Evolutionary conservation across 495 filamentous ascomycete genomes (phyloP).

Genomic region (Staphylotrichum longicolle): DNA sequence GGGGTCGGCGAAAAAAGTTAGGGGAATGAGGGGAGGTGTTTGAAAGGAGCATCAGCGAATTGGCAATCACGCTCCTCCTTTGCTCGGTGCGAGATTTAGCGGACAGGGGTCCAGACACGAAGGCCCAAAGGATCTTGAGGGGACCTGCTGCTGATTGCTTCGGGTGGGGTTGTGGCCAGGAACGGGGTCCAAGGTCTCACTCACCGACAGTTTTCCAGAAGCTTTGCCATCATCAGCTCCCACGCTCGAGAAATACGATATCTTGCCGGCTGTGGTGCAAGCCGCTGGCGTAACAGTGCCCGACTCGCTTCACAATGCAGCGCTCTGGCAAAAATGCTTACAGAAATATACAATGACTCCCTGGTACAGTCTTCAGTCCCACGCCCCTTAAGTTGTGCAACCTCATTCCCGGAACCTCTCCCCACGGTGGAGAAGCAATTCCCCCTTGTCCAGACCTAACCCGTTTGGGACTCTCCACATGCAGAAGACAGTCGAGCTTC

Average conservation of each 20-base stretch:
- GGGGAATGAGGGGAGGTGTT: constrained; percentile 10
- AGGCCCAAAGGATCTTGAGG: background rate
- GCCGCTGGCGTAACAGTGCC: background rate
- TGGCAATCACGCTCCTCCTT: constrained; percentile 5
- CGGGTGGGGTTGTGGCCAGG: constrained; percentile 8
- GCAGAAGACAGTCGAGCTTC: background rate
- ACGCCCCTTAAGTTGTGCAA: too few relatives aligned
- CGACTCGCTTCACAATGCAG: background rate
- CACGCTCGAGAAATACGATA: too few relatives aligned
- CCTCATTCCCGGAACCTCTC: constrained; percentile 7
- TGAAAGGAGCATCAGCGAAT: constrained; percentile 3
- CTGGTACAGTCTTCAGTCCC: too few relatives aligned
- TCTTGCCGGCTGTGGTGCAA: background rate
- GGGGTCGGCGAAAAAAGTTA: background rate
- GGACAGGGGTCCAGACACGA: constrained; percentile 4
- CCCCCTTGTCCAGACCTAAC: constrained; percentile 1
- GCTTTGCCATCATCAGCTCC: background rate
- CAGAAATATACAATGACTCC: background rate
- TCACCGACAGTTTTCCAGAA: background rate
- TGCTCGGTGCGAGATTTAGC: constrained; percentile 13
- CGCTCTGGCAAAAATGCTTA: too few relatives aligned
- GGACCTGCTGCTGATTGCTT: constrained; percentile 10
- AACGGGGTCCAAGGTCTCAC: background rate
- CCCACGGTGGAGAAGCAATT: constrained; percentile 14
- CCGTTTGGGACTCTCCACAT: background rate